phyloP scores from a whole-genome alignment of 2,329 filamentous ascomycete genomes.

The Epicoccum nigrum region DNA sequence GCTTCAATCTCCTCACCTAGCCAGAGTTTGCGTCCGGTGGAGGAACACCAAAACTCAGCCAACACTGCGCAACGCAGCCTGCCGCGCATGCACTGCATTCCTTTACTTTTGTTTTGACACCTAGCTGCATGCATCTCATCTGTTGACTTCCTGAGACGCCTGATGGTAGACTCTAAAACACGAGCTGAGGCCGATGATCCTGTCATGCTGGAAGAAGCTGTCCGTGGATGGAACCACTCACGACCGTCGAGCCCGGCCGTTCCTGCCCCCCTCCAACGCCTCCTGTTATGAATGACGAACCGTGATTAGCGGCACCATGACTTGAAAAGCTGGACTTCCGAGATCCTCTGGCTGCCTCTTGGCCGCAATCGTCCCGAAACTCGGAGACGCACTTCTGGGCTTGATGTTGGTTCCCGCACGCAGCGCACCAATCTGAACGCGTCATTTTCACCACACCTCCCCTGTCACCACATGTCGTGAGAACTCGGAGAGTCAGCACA shows the following conservation, averaged over 20 bases:
- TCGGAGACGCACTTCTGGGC: slow-evolving; percentile 2
- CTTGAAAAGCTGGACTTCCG: slow-evolving; percentile 1
- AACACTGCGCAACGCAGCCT: background rate
- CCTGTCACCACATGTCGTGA: slow-evolving; percentile 7
- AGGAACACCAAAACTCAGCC: slow-evolving; percentile 3
- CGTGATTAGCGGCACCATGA: slow-evolving; percentile 5
- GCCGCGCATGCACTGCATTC: slow-evolving; percentile 2
- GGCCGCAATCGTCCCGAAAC: slow-evolving; percentile 7
- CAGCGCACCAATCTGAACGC: slow-evolving; percentile 13
- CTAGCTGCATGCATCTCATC: background rate
- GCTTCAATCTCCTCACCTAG: slow-evolving; percentile 12
- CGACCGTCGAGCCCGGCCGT: slow-evolving; percentile 4
- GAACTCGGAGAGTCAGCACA: slow-evolving; percentile 12
- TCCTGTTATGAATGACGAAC: slow-evolving; percentile 6
- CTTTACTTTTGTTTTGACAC: background rate
- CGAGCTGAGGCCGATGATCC: background rate
- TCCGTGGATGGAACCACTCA: slow-evolving; percentile 4
- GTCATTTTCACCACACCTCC: slow-evolving; percentile 11
- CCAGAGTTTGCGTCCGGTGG: slow-evolving; percentile 7
- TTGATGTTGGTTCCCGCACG: slow-evolving; percentile 8
- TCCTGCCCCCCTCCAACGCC: slow-evolving; percentile 12
- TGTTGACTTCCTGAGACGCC: background rate
- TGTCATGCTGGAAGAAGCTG: slow-evolving; percentile 9
- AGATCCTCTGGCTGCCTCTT: slow-evolving; percentile 3
- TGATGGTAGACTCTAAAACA: background rate